Conservation (phyloP, 192 early-diverging fungal genomes). For the Martensiomyces pterosporus region DNA sequence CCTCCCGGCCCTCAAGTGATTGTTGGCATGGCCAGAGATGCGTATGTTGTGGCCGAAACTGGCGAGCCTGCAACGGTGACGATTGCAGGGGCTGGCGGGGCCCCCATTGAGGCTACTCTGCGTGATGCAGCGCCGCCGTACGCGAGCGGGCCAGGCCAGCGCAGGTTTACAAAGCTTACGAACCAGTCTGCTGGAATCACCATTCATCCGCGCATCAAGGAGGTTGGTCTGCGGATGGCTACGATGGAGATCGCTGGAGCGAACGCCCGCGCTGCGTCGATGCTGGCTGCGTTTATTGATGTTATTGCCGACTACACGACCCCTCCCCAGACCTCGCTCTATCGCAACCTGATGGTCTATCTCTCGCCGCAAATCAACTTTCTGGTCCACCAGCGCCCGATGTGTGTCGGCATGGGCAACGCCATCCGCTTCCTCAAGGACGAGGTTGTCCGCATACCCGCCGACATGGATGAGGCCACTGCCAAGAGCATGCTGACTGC, state of each 20-base stretch:
- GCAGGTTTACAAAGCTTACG: conserved; percentile 26
- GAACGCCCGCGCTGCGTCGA: conserved; percentile 88
- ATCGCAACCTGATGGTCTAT: conserved; percentile 74
- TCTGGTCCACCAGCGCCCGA: conserved; percentile 72
- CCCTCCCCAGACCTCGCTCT: conserved; percentile 74
- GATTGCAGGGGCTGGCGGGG: conserved; percentile 8
- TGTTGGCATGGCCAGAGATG: conserved; percentile 34
- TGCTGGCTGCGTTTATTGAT: conserved; percentile 78
- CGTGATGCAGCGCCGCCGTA: conserved; percentile 41
- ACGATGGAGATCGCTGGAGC: conserved; percentile 84
- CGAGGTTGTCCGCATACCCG: conserved; percentile 73
- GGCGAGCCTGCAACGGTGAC: conserved; percentile 25
- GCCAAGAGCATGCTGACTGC: conserved; percentile 66
- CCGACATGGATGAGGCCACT: conserved; percentile 79
- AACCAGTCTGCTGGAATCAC: conserved; percentile 18
- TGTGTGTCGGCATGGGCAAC: conserved; percentile 92
- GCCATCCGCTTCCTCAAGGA: conserved; percentile 87
- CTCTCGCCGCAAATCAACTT: conserved; percentile 90
- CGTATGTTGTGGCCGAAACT: conserved; percentile 20
- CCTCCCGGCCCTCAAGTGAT: conserved; percentile 45
- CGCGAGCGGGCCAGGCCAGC: conserved; percentile 31
- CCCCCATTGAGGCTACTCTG: conserved; percentile 17
- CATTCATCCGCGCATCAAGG: conserved; percentile 83
- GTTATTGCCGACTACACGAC: conserved; percentile 89
- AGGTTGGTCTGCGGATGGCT: conserved; percentile 83